A percentile compares a stretch with the other conserved stretches of the same genome.
Evolutionary conservation across 352 stramenopile genomes (phyloP).

Genomic region (Phytophthora agathidicida): DNA sequence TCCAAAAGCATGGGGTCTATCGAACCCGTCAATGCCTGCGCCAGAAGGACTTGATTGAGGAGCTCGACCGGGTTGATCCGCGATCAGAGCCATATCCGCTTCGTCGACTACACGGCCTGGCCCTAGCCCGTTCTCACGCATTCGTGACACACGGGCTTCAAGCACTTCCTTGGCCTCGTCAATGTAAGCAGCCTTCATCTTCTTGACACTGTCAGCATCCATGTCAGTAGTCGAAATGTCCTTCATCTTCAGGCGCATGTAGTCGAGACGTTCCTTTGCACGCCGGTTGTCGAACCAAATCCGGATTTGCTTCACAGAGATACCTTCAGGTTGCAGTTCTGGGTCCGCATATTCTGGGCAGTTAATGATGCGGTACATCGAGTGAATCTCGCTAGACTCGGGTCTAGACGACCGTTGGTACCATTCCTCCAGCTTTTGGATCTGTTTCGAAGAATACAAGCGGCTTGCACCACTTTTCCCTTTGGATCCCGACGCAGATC

Average conservation of each 20-base stretch:
- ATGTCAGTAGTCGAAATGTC: constrained; percentile 85
- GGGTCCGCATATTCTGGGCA: constrained; percentile 80
- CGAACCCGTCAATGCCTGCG: constrained; percentile 26
- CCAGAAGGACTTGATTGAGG: constrained; percentile 39
- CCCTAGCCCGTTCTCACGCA: constrained; percentile 79
- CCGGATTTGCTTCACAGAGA: constrained; percentile 88
- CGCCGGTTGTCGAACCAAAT: constrained; percentile 91
- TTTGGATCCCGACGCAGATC: constrained; percentile 49
- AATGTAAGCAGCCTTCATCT: constrained; percentile 89
- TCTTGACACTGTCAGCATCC: constrained; percentile 85
- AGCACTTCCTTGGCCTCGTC: constrained; percentile 90
- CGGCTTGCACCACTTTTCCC: constrained; percentile 82
- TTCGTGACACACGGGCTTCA: constrained; percentile 77
- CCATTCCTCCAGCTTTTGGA: constrained; percentile 90
- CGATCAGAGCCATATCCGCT: constrained; percentile 72
- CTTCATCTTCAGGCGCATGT: constrained; percentile 92
- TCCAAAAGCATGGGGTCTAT: constrained; percentile 18
- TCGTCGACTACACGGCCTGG: constrained; percentile 81
- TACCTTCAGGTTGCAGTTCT: constrained; percentile 86
- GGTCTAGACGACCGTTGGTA: constrained; percentile 85
- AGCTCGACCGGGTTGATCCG: constrained; percentile 42
- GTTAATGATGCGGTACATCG: constrained; percentile 92
- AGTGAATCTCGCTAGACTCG: constrained; percentile 86
- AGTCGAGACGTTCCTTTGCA: constrained; percentile 85
- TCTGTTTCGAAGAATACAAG: constrained; percentile 88